Conservation (phyloP, 2,329 filamentous ascomycete genomes). For the Alternaria dauci region DNA sequence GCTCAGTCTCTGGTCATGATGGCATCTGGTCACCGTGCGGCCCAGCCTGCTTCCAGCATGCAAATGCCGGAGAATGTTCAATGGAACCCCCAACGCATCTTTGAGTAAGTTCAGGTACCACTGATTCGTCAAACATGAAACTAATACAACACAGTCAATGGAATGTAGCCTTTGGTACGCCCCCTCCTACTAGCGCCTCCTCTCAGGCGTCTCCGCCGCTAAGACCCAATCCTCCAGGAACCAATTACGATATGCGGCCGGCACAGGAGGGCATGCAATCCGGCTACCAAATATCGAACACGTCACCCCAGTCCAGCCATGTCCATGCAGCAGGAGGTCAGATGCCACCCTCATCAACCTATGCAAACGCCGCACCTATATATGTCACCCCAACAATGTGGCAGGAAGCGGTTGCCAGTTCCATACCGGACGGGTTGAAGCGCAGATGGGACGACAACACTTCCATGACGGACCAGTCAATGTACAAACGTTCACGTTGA, state of each 20-base stretch:
- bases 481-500: slow-evolving; percentile 51
- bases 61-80: slow-evolving; percentile 68
- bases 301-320: slow-evolving; percentile 46
- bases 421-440: slow-evolving; percentile 54
- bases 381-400: slow-evolving; percentile 61
- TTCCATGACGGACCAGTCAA: slow-evolving; percentile 48
- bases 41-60: slow-evolving; percentile 62
- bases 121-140: background rate
- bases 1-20: slow-evolving; percentile 77
- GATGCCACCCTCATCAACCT: slow-evolving; percentile 46
- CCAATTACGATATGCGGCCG: slow-evolving; percentile 48
- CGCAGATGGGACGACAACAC: slow-evolving; percentile 56
- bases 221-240: slow-evolving; percentile 54
- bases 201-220: slow-evolving; percentile 56
- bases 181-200: slow-evolving; percentile 53
- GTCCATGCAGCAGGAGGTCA: slow-evolving; percentile 42
- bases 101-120: slow-evolving; percentile 73
- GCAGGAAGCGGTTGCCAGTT: slow-evolving; percentile 59
- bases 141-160: slow-evolving; percentile 73
- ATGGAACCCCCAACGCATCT: slow-evolving; percentile 89
- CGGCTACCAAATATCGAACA: slow-evolving; percentile 46
- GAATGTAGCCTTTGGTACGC: slow-evolving; percentile 90
- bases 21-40: slow-evolving; percentile 63
- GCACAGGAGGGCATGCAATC: slow-evolving; percentile 46
- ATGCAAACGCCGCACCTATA: slow-evolving; percentile 40